Percentiles rank a stretch among this genome's conserved stretches.
Conservation (phyloP, 306 rosid genomes). For the Malus sieversii region DNA sequence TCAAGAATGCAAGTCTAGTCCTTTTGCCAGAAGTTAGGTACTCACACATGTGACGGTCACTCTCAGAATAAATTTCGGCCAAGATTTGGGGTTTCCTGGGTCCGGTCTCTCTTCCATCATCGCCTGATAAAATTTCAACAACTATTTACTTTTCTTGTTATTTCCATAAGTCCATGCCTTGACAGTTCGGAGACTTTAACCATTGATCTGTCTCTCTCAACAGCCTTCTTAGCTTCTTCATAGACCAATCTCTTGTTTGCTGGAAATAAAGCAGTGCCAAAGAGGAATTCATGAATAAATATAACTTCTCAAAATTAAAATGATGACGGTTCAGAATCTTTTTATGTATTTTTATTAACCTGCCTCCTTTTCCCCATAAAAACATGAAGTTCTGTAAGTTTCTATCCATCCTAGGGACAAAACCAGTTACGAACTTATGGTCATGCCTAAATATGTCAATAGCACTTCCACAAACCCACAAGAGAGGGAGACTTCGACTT, state of each 20-base stretch:
- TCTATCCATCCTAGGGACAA: not conserved
- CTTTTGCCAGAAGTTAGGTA: constrained; percentile 76
- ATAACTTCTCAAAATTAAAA: not conserved
- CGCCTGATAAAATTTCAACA: constrained; percentile 44
- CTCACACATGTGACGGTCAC: constrained; percentile 82
- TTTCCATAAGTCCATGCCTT: constrained; percentile 94
- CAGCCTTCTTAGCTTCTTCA: constrained; percentile 94
- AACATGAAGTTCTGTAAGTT: not conserved
- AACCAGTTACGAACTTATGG: not conserved
- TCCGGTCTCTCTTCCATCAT: constrained; percentile 52
- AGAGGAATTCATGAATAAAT: constrained; percentile 3
- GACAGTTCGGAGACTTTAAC: constrained; percentile 92
- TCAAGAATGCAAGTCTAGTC: constrained; percentile 79
- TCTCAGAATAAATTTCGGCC: constrained; percentile 83
- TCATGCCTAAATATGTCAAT: not conserved
- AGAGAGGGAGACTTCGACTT: constrained; percentile 27
- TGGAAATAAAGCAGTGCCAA: constrained; percentile 33
- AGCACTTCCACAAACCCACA: not conserved
- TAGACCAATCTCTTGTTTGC: constrained; percentile 86
- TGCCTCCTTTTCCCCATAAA: not conserved
- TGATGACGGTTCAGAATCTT: not conserved
- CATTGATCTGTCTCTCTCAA: constrained; percentile 82
- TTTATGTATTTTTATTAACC: not conserved
- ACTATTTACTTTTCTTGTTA: constrained; percentile 39
- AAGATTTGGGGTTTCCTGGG: constrained; percentile 67